Conservation (phyloP, 2,329 filamentous ascomycete genomes). For the Colletotrichum tabaci region DNA sequence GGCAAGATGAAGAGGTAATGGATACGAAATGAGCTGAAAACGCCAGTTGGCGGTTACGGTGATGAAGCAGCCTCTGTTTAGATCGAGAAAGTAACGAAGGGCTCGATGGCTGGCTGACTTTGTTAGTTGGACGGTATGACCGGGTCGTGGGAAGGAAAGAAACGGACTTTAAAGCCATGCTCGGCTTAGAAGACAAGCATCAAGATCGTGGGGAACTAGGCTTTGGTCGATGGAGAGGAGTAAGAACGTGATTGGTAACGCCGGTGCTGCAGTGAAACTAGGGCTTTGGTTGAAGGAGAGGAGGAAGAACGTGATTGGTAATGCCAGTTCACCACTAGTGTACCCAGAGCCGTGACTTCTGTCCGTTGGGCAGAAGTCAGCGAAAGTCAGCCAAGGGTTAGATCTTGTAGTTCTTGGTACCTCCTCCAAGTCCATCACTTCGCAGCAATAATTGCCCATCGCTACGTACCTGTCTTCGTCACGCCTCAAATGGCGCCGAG, state of each 20-base stretch:
- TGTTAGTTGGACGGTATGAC: background rate
- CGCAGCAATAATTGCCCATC: conserved; percentile 24
- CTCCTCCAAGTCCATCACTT: conserved; percentile 35
- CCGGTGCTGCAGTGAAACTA: conserved; percentile 20
- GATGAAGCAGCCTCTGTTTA: background rate
- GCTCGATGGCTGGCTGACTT: conserved; percentile 13
- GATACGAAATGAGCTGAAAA: conserved; percentile 7
- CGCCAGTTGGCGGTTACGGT: conserved; percentile 10
- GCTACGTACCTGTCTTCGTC: conserved; percentile 1
- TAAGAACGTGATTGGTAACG: no score
- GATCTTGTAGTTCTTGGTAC: no score
- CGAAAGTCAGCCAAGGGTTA: no score
- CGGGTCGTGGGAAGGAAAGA: background rate
- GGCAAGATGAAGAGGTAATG: background rate
- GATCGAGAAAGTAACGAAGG: background rate
- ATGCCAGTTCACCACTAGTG: no score
- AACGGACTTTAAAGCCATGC: background rate
- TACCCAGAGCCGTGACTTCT: no score
- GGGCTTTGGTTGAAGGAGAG: conserved; percentile 24
- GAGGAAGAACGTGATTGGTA: background rate
- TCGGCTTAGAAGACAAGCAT: conserved; percentile 26
- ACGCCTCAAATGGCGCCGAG: background rate
- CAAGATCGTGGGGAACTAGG: background rate
- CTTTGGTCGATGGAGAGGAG: background rate
- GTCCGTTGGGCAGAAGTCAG: no score